Base-by-base conservation (phyloP, 257 asterid genomes). In the Solanum chilense region DNA sequence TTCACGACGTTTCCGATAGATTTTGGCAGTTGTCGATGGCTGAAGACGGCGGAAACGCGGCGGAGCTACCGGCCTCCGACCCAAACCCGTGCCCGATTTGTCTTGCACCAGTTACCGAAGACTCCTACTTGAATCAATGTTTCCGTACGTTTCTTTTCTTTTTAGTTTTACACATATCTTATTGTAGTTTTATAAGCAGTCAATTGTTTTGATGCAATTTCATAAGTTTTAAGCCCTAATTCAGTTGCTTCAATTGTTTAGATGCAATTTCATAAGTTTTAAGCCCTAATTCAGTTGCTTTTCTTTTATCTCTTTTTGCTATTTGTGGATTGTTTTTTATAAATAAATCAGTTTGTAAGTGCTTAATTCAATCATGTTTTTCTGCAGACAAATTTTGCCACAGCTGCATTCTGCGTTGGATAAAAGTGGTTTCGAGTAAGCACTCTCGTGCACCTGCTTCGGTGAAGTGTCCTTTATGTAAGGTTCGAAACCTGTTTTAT, bases 381-480 rank as follows among this genome's bases (percentile, higher is more conserved):
- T 78, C 80, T 92, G 91, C 96, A 94, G 98, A 95, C 92, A 94
- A 93, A 70, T 95, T 92, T 90, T 95, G 98, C 93, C 91, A 93
- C 90, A 86, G 68, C 83, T 94, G 98, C 93, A 93, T 95, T 84
- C 31, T 91, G 52, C 94, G 88, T 86, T 95, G 98, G 98, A 89
- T 87, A 73, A 92, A 91, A 69, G 90, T 91, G 84, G 94, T 90
- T 71, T 88, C 93, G 45, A 89, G 90, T 68, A 93, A 88, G 84
- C 91, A 86, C 47, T 41, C 92, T 33, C 29, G 58, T 77, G 66
- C 76, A 31, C 93, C 93, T 87, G 81, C 94, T 73, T 91, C 96
- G 20, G 47, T 93, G 80, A 91, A 90, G 86, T 95, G 98, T 84
- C 98, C 98, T 82, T 16, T 95, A 82, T 95, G 98, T 90, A 95